Base-by-base conservation (phyloP, 768 basidiomycete species). In the Stropharia rugosoannulata region DNA sequence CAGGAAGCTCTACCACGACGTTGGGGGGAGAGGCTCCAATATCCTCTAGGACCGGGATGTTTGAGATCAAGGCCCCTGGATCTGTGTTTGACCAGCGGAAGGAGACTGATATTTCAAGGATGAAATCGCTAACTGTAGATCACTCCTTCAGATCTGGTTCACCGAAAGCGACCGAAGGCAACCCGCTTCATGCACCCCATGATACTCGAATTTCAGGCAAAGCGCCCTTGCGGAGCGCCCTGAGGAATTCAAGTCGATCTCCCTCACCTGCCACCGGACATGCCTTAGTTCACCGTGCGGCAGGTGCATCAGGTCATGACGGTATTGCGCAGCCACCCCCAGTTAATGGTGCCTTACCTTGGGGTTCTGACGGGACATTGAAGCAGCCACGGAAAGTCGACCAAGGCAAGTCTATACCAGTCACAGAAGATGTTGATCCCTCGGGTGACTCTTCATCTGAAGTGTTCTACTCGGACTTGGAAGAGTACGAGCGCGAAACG, bases 141-240 rank as follows among this genome's bases (percentile, higher is more conserved):
- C 5, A 32, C 9, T 4, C 19, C 32, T 35, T 13, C 7, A 43
- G 39, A 16, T 27, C 27, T 32, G 27, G 39, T 2, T 27, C 25
- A 19, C 18, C 19, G 29, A 36, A 49, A 36, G 12, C 12, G 29
- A 2, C n/a, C 27, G 41, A 39, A 41, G 40, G 42, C 50, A 39
- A n/a, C 18, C 38, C 13, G 16, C 16, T 9, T 48, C 39, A 15
- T 18, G 19, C 16, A 29, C 40, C 75, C 2, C 29, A 32, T 32
- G 29, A 32, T 32, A 32, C 29, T 32, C 29, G 29, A 32, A 10
- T 32, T 4, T 32, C 29, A 32, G 29, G 29, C 8, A 80, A 77
- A 65, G 66, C 73, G 25, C 87, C 87, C 0, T 63, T 90, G 32
- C 75, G 80, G 51, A 88, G 87, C 51, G 89, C 87, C 19, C 59